Percentiles rank a stretch among this genome's conserved stretches.
These are phyloP conservation scores for Hirschioporus abietinus DNA, from an alignment of 768 basidiomycete species.

Conservation along the genomic window DNA sequence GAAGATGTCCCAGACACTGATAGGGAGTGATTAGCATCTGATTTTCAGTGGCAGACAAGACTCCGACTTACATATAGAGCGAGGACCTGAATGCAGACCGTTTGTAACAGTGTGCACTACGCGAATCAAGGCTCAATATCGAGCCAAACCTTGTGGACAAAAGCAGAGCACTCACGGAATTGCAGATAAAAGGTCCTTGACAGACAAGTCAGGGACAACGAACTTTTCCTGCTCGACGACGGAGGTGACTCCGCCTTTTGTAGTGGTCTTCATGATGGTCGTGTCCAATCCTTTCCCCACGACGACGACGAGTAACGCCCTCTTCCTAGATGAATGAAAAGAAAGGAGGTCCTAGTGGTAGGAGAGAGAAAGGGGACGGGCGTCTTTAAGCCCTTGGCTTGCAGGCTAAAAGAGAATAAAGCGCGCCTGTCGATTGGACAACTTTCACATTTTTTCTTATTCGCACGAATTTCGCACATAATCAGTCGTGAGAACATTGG, in stretches of 20 bases:
- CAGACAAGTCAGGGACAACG: slow-evolving; percentile 74
- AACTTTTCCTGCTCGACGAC: slow-evolving; percentile 52
- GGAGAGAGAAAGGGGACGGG: slow-evolving; percentile 10
- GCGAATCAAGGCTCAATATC: slow-evolving; percentile 9
- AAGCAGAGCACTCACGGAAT: slow-evolving; percentile 63
- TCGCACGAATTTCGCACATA: not conserved
- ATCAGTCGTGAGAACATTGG: not conserved
- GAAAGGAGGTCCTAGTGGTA: not conserved
- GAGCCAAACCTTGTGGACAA: slow-evolving; percentile 6
- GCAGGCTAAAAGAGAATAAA: not conserved
- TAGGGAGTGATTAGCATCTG: slow-evolving; percentile 9
- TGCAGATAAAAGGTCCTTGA: slow-evolving; percentile 79
- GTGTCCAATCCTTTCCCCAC: not conserved
- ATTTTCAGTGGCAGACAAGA: slow-evolving; percentile 1
- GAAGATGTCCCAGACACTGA: slow-evolving; percentile 67
- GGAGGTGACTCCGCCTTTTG: slow-evolving; percentile 13
- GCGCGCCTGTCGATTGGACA: not conserved
- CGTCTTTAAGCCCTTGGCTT: not conserved
- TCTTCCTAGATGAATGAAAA: not conserved
- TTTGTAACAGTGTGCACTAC: slow-evolving; percentile 81
- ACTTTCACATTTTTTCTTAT: not conserved
- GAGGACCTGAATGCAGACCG: slow-evolving; percentile 81
- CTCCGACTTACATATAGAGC: slow-evolving; percentile 59
- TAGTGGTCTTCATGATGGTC: slow-evolving; percentile 15
- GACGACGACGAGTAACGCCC: not conserved